These are phyloP conservation scores for Eucalyptus paniculata DNA, from an alignment of 345 rosid species.

Conservation along the genomic window DNA sequence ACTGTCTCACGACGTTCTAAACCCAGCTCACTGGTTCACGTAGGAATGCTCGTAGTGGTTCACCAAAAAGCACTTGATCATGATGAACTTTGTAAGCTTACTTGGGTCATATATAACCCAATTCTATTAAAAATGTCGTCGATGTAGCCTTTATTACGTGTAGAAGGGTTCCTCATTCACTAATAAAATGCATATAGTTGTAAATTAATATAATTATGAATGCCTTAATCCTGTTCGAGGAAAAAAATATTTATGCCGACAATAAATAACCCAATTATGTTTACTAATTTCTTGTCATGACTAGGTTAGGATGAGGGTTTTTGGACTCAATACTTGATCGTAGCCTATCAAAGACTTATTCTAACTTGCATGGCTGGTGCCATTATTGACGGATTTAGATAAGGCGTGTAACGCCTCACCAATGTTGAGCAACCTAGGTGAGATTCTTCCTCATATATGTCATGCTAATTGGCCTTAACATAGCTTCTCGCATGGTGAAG, in stretches of 20 bases:
- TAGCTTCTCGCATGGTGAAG: not conserved
- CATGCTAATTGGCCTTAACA: not conserved
- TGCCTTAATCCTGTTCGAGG: not conserved
- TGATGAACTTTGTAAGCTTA: too few species aligned
- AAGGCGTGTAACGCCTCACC: not conserved
- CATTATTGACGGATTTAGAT: accelerated
- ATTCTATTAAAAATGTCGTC: not conserved
- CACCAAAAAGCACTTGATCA: too few species aligned
- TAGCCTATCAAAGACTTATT: not conserved
- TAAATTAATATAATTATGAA: not conserved
- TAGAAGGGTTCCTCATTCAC: not conserved
- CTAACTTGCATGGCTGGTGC: not conserved
- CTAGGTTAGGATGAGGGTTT: not conserved
- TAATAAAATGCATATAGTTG: not conserved
- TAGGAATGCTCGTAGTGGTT: too few species aligned
- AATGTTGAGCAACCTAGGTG: not conserved
- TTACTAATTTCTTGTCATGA: not conserved
- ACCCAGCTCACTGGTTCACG: too few species aligned
- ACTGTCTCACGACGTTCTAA: too few species aligned
- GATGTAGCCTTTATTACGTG: not conserved
- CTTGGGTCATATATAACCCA: not conserved
- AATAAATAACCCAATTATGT: not conserved
- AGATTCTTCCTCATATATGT: not conserved
- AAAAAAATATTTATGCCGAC: too few species aligned
- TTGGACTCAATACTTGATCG: not conserved